phyloP scores from a whole-genome alignment of 306 rosid species.

The Castanospermum australe region DNA sequence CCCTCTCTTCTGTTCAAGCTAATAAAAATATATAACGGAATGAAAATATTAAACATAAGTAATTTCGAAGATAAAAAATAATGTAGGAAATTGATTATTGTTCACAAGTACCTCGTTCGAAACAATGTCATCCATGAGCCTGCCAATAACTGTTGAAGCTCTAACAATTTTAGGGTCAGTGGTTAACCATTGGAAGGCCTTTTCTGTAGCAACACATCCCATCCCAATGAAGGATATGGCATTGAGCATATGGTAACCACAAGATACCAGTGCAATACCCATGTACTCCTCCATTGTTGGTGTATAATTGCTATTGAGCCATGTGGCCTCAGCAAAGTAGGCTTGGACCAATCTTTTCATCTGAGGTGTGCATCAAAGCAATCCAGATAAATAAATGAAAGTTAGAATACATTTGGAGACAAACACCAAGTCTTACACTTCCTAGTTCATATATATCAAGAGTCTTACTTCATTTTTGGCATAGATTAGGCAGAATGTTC shows the following conservation, averaged over 20 bases:
- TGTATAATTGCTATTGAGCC: neutral
- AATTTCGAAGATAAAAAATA: too few relatives aligned
- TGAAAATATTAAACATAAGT: neutral
- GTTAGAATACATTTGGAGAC: neutral
- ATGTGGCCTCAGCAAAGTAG: conserved; percentile 28
- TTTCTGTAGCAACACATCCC: conserved; percentile 1
- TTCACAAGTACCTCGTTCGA: conserved; percentile 14
- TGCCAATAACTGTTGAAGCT: conserved; percentile 15
- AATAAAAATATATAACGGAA: neutral
- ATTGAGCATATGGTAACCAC: neutral
- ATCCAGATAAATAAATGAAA: neutral
- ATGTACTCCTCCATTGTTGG: conserved; percentile 38
- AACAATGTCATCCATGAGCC: conserved; percentile 44
- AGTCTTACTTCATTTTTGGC: conserved; percentile 30
- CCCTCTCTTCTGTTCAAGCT: conserved; percentile 15
- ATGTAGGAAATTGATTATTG: neutral
- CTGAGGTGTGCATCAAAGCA: neutral
- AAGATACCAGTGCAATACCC: neutral
- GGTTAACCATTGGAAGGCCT: conserved; percentile 31
- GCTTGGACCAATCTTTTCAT: conserved; percentile 6
- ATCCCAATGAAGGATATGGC: neutral
- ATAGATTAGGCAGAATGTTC: neutral
- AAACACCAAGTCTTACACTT: neutral
- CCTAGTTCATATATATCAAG: neutral
- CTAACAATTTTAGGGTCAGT: conserved; percentile 20